Conservation (phyloP, 2,329 filamentous ascomycete genomes). For the Fusarium falciforme region DNA sequence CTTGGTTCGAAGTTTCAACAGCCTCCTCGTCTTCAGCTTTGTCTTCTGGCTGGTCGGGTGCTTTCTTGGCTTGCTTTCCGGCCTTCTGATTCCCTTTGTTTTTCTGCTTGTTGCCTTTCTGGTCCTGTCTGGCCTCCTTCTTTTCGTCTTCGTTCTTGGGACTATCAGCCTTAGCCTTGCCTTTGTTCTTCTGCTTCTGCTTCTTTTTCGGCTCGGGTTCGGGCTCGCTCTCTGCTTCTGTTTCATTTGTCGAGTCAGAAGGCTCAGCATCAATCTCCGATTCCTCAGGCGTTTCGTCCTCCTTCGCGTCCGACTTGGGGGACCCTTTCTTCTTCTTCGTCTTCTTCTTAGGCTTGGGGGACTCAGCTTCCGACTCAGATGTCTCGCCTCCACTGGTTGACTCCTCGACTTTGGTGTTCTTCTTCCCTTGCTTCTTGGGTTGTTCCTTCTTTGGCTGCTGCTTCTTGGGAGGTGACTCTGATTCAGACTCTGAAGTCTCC, state of each 20-base stretch:
- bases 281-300: slow-evolving; percentile 18
- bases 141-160: slow-evolving; percentile 19
- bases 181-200: slow-evolving; percentile 17
- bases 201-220: slow-evolving; percentile 14
- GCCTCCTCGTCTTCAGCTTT: slow-evolving; percentile 12
- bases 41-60: slow-evolving; percentile 14
- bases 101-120: slow-evolving; percentile 26
- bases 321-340: slow-evolving; percentile 2
- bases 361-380: slow-evolving; percentile 30
- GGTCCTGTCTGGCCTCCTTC: slow-evolving; percentile 15
- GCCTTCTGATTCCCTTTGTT: slow-evolving; percentile 16
- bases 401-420: slow-evolving; percentile 16
- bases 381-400: slow-evolving; percentile 13
- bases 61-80: not conserved
- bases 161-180: not conserved
- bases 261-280: slow-evolving; percentile 23
- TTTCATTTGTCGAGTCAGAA: slow-evolving; percentile 26
- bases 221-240: slow-evolving; percentile 27
- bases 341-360: slow-evolving; percentile 30
- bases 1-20: slow-evolving; percentile 11
- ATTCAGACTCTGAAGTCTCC: slow-evolving; percentile 31
- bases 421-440: slow-evolving; percentile 31
- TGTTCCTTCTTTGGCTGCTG: slow-evolving; percentile 31
- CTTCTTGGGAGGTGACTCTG: slow-evolving; percentile 27
- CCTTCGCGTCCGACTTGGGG: slow-evolving; percentile 14